A percentile compares a stretch with the other conserved stretches of the same genome.
Evolutionary conservation across 257 asterid genomes (phyloP).

Genomic region (Eucommia ulmoides): DNA sequence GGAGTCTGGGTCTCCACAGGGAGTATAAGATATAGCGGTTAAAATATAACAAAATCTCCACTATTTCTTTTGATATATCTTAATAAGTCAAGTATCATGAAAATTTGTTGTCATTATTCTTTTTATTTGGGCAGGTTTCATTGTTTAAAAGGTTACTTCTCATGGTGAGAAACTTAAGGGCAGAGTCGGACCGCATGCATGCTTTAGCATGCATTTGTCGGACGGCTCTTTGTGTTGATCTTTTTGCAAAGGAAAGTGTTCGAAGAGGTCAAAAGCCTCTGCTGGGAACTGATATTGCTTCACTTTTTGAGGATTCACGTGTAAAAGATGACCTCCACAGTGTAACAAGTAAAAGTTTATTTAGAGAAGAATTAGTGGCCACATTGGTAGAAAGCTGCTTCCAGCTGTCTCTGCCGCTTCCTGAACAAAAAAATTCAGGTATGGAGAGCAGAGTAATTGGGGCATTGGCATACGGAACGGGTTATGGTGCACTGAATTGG

Average conservation of each 20-base stretch:
- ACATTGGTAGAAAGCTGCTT: constrained; percentile 91
- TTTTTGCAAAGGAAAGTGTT: constrained; percentile 78
- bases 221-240: constrained; percentile 90
- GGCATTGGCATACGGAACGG: constrained; percentile 91
- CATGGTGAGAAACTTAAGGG: constrained; percentile 89
- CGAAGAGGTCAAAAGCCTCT: constrained; percentile 86
- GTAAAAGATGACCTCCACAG: constrained; percentile 70
- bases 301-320: constrained; percentile 69
- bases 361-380: constrained; percentile 85
- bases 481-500: constrained; percentile 93
- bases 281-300: constrained; percentile 77
- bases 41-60: too few relatives aligned
- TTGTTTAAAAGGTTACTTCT: constrained; percentile 78
- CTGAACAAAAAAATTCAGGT: constrained; percentile 70
- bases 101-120: too few relatives aligned
- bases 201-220: constrained; percentile 91
- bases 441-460: constrained; percentile 90
- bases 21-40: too few relatives aligned
- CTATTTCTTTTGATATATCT: too few relatives aligned
- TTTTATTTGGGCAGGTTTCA: constrained; percentile 47
- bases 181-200: constrained; percentile 93
- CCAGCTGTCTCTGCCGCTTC: constrained; percentile 82
- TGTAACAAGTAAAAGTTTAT: constrained; percentile 68
- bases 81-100: too few relatives aligned
- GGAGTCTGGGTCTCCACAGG: too few relatives aligned